These are phyloP conservation scores for Cyberlindnera euphorbiiphila DNA, from an alignment of 805 yeast genomes.

Conservation along the genomic window DNA sequence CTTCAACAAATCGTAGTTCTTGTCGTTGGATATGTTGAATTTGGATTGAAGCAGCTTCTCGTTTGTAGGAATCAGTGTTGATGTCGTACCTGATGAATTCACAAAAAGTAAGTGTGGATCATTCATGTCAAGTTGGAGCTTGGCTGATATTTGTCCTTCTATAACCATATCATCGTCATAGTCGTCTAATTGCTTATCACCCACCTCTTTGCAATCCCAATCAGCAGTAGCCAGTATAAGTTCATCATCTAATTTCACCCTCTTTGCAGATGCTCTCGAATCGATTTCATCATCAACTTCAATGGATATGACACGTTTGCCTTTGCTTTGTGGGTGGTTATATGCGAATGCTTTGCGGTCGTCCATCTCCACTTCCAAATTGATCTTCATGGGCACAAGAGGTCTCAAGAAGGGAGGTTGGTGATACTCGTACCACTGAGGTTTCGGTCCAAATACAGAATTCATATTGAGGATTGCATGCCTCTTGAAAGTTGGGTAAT, in stretches of 20 bases:
- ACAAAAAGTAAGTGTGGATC: slow-evolving; percentile 77
- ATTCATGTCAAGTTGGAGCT: slow-evolving; percentile 70
- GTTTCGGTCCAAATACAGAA: slow-evolving; percentile 59
- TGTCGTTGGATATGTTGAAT: slow-evolving; percentile 86
- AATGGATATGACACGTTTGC: slow-evolving; percentile 17
- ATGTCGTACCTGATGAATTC: slow-evolving; percentile 28
- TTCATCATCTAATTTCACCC: slow-evolving; percentile 39
- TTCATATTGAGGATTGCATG: slow-evolving; percentile 61
- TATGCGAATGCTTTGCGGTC: slow-evolving; percentile 45
- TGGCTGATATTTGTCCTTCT: slow-evolving; percentile 51
- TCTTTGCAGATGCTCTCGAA: slow-evolving; percentile 13
- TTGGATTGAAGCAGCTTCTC: slow-evolving; percentile 54
- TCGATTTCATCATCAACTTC: slow-evolving; percentile 20
- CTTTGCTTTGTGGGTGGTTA: slow-evolving; percentile 11
- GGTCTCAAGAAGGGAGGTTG: slow-evolving; percentile 34
- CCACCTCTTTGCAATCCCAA: slow-evolving; percentile 68
- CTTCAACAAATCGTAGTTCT: slow-evolving; percentile 74
- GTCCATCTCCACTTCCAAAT: slow-evolving; percentile 62
- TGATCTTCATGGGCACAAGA: slow-evolving; percentile 53
- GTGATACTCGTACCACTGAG: slow-evolving; percentile 50
- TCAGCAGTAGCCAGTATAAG: slow-evolving; percentile 66
- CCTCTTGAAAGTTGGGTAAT: slow-evolving; percentile 60
- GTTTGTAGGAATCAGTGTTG: slow-evolving; percentile 42
- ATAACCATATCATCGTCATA: slow-evolving; percentile 71
- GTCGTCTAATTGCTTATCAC: slow-evolving; percentile 43